Conservation (phyloP, 2,329 filamentous ascomycete species). For the Colletotrichum plurivorum region DNA sequence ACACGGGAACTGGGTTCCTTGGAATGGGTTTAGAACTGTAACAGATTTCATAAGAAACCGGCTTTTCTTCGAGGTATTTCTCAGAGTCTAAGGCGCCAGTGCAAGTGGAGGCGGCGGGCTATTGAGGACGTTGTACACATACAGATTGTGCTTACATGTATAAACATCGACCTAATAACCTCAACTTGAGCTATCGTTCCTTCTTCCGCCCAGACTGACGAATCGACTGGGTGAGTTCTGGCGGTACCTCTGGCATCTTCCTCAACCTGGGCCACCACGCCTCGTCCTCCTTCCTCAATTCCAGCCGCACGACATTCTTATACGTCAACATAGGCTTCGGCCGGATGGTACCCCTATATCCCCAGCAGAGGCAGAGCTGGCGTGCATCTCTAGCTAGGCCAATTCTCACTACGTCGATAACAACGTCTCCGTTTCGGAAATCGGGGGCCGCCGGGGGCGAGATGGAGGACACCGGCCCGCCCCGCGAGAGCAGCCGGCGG, state of each 20-base stretch:
- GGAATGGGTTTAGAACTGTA: no score
- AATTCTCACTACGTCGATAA: neutral
- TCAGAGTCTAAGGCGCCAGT: no score
- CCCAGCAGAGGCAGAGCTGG: neutral
- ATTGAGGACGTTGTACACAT: no score
- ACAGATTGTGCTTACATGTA: no score
- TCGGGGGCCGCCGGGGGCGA: neutral
- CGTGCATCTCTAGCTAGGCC: no score
- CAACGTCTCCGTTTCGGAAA: neutral
- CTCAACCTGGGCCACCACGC: neutral
- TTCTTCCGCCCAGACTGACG: neutral
- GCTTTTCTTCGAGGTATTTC: no score
- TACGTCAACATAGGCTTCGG: neutral
- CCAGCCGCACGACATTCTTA: neutral
- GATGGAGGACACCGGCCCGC: neutral
- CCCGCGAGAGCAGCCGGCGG: neutral
- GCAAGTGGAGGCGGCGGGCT: no score
- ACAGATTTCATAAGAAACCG: no score
- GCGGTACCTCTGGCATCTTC: neutral
- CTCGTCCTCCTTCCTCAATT: neutral
- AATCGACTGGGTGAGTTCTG: neutral
- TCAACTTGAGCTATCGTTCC: no score
- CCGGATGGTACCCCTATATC: neutral
- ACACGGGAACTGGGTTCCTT: no score
- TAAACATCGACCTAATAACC: no score